phyloP scores from a whole-genome alignment of 805 yeast species.

The Candida methanosorbosa region DNA sequence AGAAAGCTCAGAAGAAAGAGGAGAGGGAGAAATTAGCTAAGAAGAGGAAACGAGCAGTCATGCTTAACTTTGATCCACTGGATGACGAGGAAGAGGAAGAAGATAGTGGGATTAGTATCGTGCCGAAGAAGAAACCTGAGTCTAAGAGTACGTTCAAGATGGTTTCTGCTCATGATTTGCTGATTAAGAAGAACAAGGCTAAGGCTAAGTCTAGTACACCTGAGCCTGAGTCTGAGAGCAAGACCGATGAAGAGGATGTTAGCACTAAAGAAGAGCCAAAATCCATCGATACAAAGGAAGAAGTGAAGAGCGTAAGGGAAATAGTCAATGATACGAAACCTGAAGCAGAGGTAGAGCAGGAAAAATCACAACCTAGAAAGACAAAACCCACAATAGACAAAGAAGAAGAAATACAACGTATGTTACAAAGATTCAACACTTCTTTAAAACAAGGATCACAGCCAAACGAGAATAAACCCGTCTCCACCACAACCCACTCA shows the following conservation, averaged over 20 bases:
- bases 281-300: too few relatives aligned
- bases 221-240: too few relatives aligned
- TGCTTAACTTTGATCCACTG: conserved; percentile 28
- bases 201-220: not conserved
- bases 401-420: not conserved
- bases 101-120: not conserved
- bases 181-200: conserved; percentile 16
- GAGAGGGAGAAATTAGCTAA: conserved; percentile 9
- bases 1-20: conserved; percentile 5
- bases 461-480: too few relatives aligned
- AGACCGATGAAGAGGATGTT: not conserved
- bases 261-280: too few relatives aligned
- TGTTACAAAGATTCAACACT: too few relatives aligned
- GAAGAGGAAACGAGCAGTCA: conserved; percentile 23
- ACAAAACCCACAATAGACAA: not conserved
- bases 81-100: conserved; percentile 30
- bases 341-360: too few relatives aligned
- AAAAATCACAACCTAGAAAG: not conserved
- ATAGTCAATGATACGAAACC: too few relatives aligned
- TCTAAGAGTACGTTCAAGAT: conserved; percentile 19
- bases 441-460: too few relatives aligned
- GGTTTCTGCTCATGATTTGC: conserved; percentile 33
- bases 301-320: too few relatives aligned
- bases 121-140: not conserved
- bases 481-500: too few relatives aligned